A percentile compares a stretch with the other conserved stretches of the same genome.
Evolutionary conservation across 164 flowering plant genomes (phyloP).

Genomic region (Pachysandra terminalis): DNA sequence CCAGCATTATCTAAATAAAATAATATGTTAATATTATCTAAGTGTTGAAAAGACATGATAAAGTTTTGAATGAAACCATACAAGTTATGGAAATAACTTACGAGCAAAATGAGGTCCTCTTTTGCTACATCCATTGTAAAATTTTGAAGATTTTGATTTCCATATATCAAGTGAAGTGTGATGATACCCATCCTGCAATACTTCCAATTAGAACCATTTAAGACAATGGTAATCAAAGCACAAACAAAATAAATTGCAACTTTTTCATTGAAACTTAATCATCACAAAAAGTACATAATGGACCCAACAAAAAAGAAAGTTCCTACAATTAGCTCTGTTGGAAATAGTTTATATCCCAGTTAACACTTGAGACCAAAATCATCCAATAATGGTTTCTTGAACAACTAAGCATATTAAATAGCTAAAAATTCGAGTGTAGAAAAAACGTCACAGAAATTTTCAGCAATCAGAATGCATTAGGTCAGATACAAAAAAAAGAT

Average conservation of each 20-base stretch:
- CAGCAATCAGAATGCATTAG: neutral
- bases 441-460: neutral
- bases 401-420: neutral
- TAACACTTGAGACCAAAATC: neutral
- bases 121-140: slow-evolving; percentile 71
- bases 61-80: neutral
- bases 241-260: slow-evolving; percentile 3
- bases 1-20: too few relatives aligned
- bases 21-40: neutral
- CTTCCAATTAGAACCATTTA: slow-evolving; percentile 8
- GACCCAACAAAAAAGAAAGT: neutral
- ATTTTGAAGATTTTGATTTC: slow-evolving; percentile 69
- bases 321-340: neutral
- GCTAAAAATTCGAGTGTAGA: neutral
- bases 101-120: slow-evolving; percentile 63
- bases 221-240: neutral
- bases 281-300: neutral
- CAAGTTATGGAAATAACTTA: slow-evolving; percentile 36
- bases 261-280: slow-evolving; percentile 6
- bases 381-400: too few relatives aligned
- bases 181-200: slow-evolving; percentile 21
- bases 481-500: neutral
- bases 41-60: neutral
- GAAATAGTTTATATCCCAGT: neutral
- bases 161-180: slow-evolving; percentile 68